Evolutionary conservation across 768 basidiomycete species (phyloP).

Genomic region (Russula sp.): DNA sequence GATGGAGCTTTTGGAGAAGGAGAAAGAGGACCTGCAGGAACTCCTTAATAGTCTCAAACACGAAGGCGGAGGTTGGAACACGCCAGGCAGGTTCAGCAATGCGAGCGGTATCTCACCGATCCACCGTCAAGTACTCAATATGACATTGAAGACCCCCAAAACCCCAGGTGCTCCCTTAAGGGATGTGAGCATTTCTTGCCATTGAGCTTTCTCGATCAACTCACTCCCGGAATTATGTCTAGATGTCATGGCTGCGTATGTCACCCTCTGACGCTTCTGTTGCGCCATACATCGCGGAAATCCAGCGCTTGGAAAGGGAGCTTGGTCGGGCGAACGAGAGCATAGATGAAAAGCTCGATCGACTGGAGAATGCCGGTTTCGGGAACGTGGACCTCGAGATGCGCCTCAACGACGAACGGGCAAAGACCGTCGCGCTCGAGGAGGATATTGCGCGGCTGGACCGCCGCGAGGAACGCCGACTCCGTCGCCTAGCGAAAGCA

Average conservation of each 20-base stretch:
- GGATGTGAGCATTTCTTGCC: constrained; percentile 53
- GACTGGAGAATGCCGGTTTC: constrained; percentile 75
- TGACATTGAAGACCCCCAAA: constrained; percentile 66
- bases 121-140: constrained; percentile 64
- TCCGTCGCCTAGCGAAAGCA: constrained; percentile 55
- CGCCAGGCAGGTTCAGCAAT: constrained; percentile 56
- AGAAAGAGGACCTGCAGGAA: constrained; percentile 73
- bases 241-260: constrained; percentile 74
- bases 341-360: constrained; percentile 86
- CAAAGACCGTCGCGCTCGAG: constrained; percentile 54
- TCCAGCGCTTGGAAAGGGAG: constrained; percentile 67
- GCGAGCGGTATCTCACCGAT: constrained; percentile 69
- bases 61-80: constrained; percentile 50
- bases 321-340: constrained; percentile 77
- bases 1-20: constrained; percentile 71
- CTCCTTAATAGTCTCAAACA: constrained; percentile 58
- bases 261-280: constrained; percentile 55
- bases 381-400: constrained; percentile 68
- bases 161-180: constrained; percentile 76
- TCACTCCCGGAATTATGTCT: constrained; percentile 24
- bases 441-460: constrained; percentile 64
- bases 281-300: constrained; percentile 67
- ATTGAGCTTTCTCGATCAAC: constrained; percentile 8
- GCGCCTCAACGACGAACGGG: constrained; percentile 69
- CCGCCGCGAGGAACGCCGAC: constrained; percentile 67